A percentile compares a stretch with the other conserved stretches of the same genome.
These are phyloP conservation scores for Wickerhamomyces chaumierensis DNA, from an alignment of 805 yeast species.

Conservation along the genomic window DNA sequence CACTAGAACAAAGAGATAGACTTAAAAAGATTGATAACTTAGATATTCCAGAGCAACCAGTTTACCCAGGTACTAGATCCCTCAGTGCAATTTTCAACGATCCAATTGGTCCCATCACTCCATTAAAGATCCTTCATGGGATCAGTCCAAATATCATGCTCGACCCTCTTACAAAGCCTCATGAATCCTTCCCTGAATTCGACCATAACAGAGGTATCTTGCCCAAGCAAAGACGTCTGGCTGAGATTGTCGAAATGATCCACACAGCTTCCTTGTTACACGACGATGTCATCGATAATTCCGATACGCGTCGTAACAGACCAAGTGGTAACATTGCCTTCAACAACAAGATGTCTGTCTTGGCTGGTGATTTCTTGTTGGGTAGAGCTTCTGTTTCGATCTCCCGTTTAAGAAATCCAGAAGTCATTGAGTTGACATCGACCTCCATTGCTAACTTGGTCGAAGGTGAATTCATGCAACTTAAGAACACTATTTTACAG, in stretches of 20 bases:
- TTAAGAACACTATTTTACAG: slow-evolving; percentile 78
- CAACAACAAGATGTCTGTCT: slow-evolving; percentile 93
- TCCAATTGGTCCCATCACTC: slow-evolving; percentile 54
- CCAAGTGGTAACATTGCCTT: slow-evolving; percentile 90
- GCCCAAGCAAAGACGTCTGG: slow-evolving; percentile 90
- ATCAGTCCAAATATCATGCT: slow-evolving; percentile 75
- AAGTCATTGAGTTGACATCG: slow-evolving; percentile 89
- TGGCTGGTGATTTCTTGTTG: slow-evolving; percentile 91
- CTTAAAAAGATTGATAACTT: slow-evolving; percentile 40
- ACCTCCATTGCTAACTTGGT: slow-evolving; percentile 94
- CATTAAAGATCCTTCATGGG: slow-evolving; percentile 77
- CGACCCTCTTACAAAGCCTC: slow-evolving; percentile 77
- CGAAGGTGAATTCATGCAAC: slow-evolving; percentile 98
- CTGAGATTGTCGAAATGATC: slow-evolving; percentile 97
- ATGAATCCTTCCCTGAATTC: slow-evolving; percentile 38
- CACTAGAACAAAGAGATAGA: slow-evolving; percentile 54
- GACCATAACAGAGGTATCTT: slow-evolving; percentile 61
- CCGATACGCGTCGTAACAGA: slow-evolving; percentile 81
- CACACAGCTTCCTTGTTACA: slow-evolving; percentile 93
- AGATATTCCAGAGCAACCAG: slow-evolving; percentile 60
- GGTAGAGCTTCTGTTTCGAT: slow-evolving; percentile 96
- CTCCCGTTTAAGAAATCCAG: slow-evolving; percentile 89
- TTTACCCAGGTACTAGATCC: slow-evolving; percentile 46
- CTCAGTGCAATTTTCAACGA: slow-evolving; percentile 37
- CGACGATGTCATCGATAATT: slow-evolving; percentile 90